Evolutionary conservation across 169 alveolate genomes (phyloP), one percentile per base, ranked within the genome.

Genomic region (Cryptosporidium tyzzeri): DNA sequence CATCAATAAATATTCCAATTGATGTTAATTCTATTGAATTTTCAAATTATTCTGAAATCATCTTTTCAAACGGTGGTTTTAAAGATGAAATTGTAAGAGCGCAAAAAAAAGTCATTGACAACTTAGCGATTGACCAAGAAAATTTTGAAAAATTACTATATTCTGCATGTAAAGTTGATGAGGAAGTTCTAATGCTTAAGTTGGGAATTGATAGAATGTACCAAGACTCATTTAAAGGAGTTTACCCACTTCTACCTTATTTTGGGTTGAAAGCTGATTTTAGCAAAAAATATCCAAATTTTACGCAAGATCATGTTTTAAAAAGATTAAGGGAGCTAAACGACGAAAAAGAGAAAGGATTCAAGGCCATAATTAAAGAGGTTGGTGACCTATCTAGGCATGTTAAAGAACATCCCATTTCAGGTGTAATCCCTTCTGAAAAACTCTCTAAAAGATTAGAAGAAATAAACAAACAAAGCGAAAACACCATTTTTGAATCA

Each of bases 141-240:
- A 16, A 16, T 45, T 41, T 80, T 37, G 89, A 80, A 39, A 23
- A 41, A 9, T 37, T 65, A n/a, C 1, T 80, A 37, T 23, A 21
- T 45, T 62, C 89, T 3, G 26, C 29, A 26, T 62, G 89, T 31
- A 59, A 80, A 39, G 23, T 21, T 31, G 89, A 80, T 62, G 35
- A n/a, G 4, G 67, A 59, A 80, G 31, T 80, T 61, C 10, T n/a
- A 18, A 44, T 29, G 75, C 31, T 80, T 8, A 80, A 65, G 23
- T 18, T 26, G 48, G 89, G 89, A 21, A 61, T 80, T 41, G 68
- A 80, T 29, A 23, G 10, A 45, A 80, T 80, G 89, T 80, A 80
- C 18, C 33, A 65, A 39, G 89, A 80, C 44, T 69, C 89, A 62
- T 14, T 80, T 2, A 23, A n/a, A 10, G 89, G 89, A 23, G 26